These are phyloP conservation scores for Aspergillus campestris DNA, from an alignment of 495 filamentous ascomycete genomes.

Conservation along the genomic window DNA sequence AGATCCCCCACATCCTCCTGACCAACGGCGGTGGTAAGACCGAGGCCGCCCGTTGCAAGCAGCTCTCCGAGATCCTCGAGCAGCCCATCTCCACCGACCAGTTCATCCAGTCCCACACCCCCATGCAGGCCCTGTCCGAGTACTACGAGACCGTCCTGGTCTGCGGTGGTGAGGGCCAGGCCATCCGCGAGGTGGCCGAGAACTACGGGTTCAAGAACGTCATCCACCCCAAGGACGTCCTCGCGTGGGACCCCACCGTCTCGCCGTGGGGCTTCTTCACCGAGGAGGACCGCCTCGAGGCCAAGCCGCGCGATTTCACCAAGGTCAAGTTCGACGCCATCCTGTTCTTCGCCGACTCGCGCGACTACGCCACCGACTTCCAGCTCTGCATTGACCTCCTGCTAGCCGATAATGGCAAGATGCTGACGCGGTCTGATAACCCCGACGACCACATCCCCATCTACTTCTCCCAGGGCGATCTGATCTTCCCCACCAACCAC, in stretches of 20 bases:
- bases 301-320: slow-evolving; percentile 57
- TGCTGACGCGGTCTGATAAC: slow-evolving; percentile 59
- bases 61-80: slow-evolving; percentile 68
- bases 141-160: slow-evolving; percentile 80
- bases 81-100: slow-evolving; percentile 69
- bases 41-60: slow-evolving; percentile 71
- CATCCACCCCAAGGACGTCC: slow-evolving; percentile 82
- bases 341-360: slow-evolving; percentile 73
- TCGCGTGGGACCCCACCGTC: slow-evolving; percentile 71
- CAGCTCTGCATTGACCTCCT: slow-evolving; percentile 81
- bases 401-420: slow-evolving; percentile 61
- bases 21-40: slow-evolving; percentile 93
- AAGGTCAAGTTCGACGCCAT: slow-evolving; percentile 74
- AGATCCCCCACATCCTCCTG: slow-evolving; percentile 84
- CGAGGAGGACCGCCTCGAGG: slow-evolving; percentile 55
- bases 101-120: slow-evolving; percentile 92
- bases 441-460: slow-evolving; percentile 63
- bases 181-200: slow-evolving; percentile 75
- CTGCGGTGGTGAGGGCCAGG: slow-evolving; percentile 81
- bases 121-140: slow-evolving; percentile 80
- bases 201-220: slow-evolving; percentile 86
- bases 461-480: slow-evolving; percentile 69
- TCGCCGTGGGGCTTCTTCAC: slow-evolving; percentile 76
- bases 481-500: slow-evolving; percentile 72
- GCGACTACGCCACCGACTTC: slow-evolving; percentile 76